Percentiles rank a stretch among this genome's conserved stretches.
These are phyloP conservation scores for Neopestalotiopsis sp. DNA, from an alignment of 2,329 filamentous ascomycete species.

Conservation along the genomic window DNA sequence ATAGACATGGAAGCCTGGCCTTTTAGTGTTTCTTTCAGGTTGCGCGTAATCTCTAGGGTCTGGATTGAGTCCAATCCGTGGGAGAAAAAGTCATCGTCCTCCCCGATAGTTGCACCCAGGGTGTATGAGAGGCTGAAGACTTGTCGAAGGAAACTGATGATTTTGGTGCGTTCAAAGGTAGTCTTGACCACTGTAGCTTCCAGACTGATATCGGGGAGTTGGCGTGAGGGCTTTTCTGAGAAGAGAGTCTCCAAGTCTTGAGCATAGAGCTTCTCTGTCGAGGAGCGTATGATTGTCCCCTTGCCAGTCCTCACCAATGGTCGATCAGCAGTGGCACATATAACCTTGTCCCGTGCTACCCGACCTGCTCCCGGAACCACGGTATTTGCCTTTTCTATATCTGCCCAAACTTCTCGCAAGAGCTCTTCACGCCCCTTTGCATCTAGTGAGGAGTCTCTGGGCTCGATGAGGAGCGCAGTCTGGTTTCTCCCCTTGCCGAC, in stretches of 20 bases:
- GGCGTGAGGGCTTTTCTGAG: neutral
- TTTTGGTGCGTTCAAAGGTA: slow-evolving; percentile 12
- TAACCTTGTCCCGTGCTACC: slow-evolving; percentile 21
- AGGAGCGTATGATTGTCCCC: slow-evolving; percentile 26
- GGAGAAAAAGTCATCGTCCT: slow-evolving; percentile 22
- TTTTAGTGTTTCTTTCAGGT: slow-evolving; percentile 21
- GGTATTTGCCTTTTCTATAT: slow-evolving; percentile 14
- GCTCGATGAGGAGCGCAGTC: slow-evolving; percentile 43
- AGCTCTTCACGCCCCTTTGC: slow-evolving; percentile 9
- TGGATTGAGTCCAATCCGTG: slow-evolving; percentile 25
- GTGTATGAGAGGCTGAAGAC: slow-evolving; percentile 10
- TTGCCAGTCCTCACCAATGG: slow-evolving; percentile 29
- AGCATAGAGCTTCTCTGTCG: slow-evolving; percentile 25
- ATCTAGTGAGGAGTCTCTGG: slow-evolving; percentile 17
- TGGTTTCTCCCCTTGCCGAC: slow-evolving; percentile 41
- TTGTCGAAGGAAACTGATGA: slow-evolving; percentile 15
- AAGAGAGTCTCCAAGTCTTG: slow-evolving; percentile 26
- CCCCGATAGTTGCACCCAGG: slow-evolving; percentile 3
- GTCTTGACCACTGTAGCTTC: slow-evolving; percentile 1
- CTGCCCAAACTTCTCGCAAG: slow-evolving; percentile 16
- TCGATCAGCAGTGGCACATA: slow-evolving; percentile 23
- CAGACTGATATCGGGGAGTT: neutral
- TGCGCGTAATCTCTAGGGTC: slow-evolving; percentile 20
- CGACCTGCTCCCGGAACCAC: slow-evolving; percentile 25
- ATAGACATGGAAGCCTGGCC: slow-evolving; percentile 5